These are phyloP conservation scores for Cercophora newfieldiana DNA, from an alignment of 495 filamentous ascomycete species.

Conservation along the genomic window DNA sequence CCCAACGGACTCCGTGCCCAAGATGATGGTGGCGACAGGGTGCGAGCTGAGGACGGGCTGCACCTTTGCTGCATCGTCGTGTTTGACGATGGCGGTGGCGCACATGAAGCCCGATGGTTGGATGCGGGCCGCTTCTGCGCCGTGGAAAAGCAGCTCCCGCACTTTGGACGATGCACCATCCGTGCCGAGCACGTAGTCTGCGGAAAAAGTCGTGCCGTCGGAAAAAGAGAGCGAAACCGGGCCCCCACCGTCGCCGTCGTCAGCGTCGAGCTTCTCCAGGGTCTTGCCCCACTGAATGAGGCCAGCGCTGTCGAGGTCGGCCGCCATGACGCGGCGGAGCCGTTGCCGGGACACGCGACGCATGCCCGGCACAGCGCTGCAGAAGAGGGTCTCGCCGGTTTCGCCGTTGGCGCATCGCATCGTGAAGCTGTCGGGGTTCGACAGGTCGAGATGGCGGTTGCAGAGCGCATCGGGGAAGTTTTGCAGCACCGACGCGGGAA, in stretches of 20 bases:
- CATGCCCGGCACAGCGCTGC: constrained; percentile 38
- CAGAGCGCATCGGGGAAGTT: constrained; percentile 35
- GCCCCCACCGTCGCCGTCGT: constrained; percentile 41
- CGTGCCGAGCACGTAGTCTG: constrained; percentile 44
- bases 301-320: constrained; percentile 25
- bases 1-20: constrained; percentile 25
- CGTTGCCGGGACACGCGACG: constrained; percentile 48
- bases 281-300: constrained; percentile 31
- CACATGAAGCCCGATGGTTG: constrained; percentile 34
- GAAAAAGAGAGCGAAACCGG: constrained; percentile 67
- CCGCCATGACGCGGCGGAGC: constrained; percentile 33
- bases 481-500: constrained; percentile 42
- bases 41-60: constrained; percentile 27
- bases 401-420: constrained; percentile 47
- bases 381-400: constrained; percentile 48
- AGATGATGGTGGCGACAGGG: constrained; percentile 32
- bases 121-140: constrained; percentile 30
- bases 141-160: constrained; percentile 40
- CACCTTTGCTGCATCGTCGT: constrained; percentile 37
- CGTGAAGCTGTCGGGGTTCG: constrained; percentile 36
- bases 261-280: constrained; percentile 38
- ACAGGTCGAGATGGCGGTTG: constrained; percentile 39
- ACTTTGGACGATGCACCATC: constrained; percentile 49
- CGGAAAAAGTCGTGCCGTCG: constrained; percentile 47
- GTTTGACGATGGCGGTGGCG: constrained; percentile 28